Percentiles rank a stretch among this genome's conserved stretches.
These are phyloP conservation scores for Xanthoconium purpureum DNA, from an alignment of 768 basidiomycete genomes.

Conservation along the genomic window DNA sequence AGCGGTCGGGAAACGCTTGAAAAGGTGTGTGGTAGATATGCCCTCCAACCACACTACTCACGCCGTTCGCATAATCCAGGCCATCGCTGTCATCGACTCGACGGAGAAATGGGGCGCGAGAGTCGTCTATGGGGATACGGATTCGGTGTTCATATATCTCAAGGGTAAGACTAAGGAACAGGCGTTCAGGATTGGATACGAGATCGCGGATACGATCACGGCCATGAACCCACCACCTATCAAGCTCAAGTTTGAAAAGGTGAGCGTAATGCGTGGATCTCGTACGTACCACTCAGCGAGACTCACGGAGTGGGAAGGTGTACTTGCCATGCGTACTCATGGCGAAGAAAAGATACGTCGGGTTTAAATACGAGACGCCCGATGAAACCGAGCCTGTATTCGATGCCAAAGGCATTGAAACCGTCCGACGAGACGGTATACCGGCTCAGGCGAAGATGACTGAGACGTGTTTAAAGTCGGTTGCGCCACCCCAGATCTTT, in stretches of 20 bases:
- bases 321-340: conserved; percentile 93
- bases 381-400: conserved; percentile 79
- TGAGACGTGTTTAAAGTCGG: conserved; percentile 84
- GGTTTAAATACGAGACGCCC: conserved; percentile 87
- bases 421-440: conserved; percentile 89
- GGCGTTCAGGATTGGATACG: conserved; percentile 88
- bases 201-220: conserved; percentile 88
- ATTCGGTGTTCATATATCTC: conserved; percentile 91
- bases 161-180: conserved; percentile 89
- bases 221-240: conserved; percentile 83
- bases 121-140: conserved; percentile 97
- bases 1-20: conserved; percentile 94
- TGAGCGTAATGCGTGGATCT: conserved; percentile 18
- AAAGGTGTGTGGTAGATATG: conserved; percentile 50
- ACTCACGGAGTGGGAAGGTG: conserved; percentile 50
- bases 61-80: conserved; percentile 42
- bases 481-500: not conserved
- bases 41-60: not conserved
- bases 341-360: conserved; percentile 98
- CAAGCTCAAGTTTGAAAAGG: conserved; percentile 98
- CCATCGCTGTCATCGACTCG: conserved; percentile 73
- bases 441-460: conserved; percentile 91
- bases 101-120: conserved; percentile 84
- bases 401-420: conserved; percentile 98
- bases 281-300: no score